Conservation (phyloP, 257 asterid species). For the Petunia secreta region DNA sequence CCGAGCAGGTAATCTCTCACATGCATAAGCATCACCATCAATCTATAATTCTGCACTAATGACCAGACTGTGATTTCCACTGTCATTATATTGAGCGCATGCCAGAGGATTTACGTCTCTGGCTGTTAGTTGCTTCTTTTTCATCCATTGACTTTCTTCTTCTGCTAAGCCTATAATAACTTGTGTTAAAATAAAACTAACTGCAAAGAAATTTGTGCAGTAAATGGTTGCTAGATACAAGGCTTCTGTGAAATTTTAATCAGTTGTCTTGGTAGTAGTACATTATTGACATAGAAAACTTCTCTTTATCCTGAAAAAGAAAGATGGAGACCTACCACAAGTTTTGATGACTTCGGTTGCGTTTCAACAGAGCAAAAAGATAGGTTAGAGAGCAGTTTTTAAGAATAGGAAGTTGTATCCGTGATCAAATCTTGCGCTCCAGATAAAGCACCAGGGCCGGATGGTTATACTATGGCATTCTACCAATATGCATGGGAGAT, state of each 20-base stretch:
- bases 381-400: too few species aligned
- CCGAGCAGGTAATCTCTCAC: slow-evolving; percentile 49
- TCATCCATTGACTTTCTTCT: not conserved
- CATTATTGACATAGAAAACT: not conserved
- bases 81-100: not conserved
- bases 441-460: too few species aligned
- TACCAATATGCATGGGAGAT: too few species aligned
- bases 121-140: not conserved
- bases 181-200: not conserved
- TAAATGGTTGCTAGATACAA: not conserved
- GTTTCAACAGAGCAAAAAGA: too few species aligned
- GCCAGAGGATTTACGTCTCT: not conserved
- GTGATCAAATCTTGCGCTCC: too few species aligned
- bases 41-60: slow-evolving; percentile 7
- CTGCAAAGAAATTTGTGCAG: not conserved
- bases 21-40: not conserved
- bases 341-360: too few species aligned
- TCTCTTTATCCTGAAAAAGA: too few species aligned
- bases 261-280: not conserved
- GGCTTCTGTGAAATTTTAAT: not conserved
- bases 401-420: too few species aligned
- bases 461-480: too few species aligned
- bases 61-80: not conserved
- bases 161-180: not conserved
- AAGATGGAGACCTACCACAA: too few species aligned